These are phyloP conservation scores for Zanthoxylum bungeanum DNA, from an alignment of 345 rosid genomes.

Conservation along the genomic window DNA sequence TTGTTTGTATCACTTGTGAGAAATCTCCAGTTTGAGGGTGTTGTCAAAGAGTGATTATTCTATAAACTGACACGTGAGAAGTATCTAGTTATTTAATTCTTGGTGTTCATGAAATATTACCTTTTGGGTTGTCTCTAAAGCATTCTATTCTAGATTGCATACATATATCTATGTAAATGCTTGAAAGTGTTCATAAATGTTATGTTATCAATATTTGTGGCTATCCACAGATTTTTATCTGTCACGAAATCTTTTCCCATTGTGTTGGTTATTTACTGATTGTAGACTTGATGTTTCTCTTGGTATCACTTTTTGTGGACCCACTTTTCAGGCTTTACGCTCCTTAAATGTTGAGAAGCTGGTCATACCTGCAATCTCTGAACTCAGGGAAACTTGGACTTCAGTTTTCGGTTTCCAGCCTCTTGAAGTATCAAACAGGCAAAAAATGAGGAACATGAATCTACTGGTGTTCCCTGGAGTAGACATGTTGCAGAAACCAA, in stretches of 20 bases:
- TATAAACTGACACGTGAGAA: conserved; percentile 2
- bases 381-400: conserved; percentile 83
- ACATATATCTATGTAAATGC: neutral
- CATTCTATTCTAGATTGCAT: neutral
- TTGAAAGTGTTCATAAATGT: neutral
- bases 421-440: conserved; percentile 38
- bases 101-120: neutral
- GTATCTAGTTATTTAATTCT: neutral
- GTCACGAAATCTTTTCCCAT: neutral
- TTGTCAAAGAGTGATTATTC: neutral
- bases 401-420: conserved; percentile 79
- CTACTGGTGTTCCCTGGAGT: conserved; percentile 88
- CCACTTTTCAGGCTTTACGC: conserved; percentile 57
- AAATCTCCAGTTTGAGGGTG: conserved; percentile 4
- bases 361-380: conserved; percentile 92
- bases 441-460: conserved; percentile 55
- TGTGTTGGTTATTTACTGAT: neutral
- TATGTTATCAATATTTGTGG: neutral
- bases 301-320: conserved; percentile 2
- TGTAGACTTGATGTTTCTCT: neutral
- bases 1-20: neutral
- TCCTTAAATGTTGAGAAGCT: conserved; percentile 68
- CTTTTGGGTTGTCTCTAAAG: neutral
- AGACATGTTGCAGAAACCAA: conserved; percentile 74
- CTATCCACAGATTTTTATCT: neutral